Conservation (phyloP, 176 grass and related monocot species). For the Areca catechu region DNA sequence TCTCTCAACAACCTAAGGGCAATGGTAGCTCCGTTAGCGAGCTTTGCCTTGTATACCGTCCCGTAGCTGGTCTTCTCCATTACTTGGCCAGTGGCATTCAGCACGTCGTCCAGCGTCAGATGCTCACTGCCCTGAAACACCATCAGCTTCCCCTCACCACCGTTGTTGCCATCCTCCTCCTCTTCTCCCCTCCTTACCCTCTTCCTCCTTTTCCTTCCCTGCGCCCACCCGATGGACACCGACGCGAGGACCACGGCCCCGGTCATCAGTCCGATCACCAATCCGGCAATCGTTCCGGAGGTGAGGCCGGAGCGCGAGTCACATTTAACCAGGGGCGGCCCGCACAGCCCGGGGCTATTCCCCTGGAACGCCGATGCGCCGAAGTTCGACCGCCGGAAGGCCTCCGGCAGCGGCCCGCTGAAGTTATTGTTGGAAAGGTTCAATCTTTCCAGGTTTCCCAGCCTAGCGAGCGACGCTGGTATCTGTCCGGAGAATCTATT, state of each 20-base stretch:
- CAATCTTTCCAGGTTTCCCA: slow-evolving; percentile 30
- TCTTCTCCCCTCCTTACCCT: slow-evolving; percentile 14
- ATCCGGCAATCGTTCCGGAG: slow-evolving; percentile 54
- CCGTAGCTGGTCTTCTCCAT: slow-evolving; percentile 75
- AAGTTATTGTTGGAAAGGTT: slow-evolving; percentile 87
- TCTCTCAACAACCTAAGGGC: slow-evolving; percentile 70
- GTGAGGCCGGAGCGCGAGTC: slow-evolving; percentile 37
- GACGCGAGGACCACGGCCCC: slow-evolving; percentile 55
- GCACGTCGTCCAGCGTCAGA: slow-evolving; percentile 79
- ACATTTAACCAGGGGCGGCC: slow-evolving; percentile 44
- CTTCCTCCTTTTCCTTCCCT: slow-evolving; percentile 41
- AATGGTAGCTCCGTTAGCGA: slow-evolving; percentile 56
- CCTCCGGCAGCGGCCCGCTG: slow-evolving; percentile 42
- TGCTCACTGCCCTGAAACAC: slow-evolving; percentile 91
- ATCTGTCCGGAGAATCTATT: slow-evolving; percentile 48
- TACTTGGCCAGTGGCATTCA: slow-evolving; percentile 89
- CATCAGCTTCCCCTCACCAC: slow-evolving; percentile 45
- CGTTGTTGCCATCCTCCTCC: slow-evolving; percentile 18
- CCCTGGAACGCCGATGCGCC: slow-evolving; percentile 36
- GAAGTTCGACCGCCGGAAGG: slow-evolving; percentile 30
- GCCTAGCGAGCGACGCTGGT: slow-evolving; percentile 32
- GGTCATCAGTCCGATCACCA: slow-evolving; percentile 79
- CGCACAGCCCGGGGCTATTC: slow-evolving; percentile 56
- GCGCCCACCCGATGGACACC: slow-evolving; percentile 57
- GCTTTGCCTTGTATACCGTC: slow-evolving; percentile 94